These are phyloP conservation scores for Daldinia vernicosa DNA, from an alignment of 495 filamentous ascomycete genomes.

Conservation along the genomic window DNA sequence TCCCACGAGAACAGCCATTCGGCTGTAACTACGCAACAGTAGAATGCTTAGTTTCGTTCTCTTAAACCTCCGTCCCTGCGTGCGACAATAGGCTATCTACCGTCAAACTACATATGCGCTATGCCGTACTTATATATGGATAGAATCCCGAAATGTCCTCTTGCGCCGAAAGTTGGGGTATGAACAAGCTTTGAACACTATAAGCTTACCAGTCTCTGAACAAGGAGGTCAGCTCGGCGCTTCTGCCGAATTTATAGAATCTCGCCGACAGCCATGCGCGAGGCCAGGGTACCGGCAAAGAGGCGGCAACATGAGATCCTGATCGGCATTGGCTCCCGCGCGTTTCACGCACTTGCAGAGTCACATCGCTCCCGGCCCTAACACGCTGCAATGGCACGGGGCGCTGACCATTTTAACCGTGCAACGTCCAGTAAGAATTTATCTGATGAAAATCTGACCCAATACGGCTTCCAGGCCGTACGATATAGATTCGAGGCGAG, in stretches of 20 bases:
- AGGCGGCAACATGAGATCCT: conserved; percentile 10
- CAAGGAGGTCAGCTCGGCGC: neutral
- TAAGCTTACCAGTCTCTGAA: neutral
- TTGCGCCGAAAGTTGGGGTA: neutral
- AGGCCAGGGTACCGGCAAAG: conserved; percentile 11
- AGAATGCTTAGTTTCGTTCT: no score
- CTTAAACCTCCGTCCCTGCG: no score
- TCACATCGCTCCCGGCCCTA: conserved; percentile 25
- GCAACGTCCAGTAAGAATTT: conserved; percentile 21
- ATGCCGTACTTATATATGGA: no score
- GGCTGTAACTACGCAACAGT: no score
- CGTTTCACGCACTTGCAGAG: conserved; percentile 4
- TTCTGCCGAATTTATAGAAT: neutral
- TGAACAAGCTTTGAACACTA: neutral
- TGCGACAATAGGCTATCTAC: no score
- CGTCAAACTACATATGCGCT: no score
- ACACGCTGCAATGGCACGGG: conserved; percentile 23
- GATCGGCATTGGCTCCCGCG: conserved; percentile 29
- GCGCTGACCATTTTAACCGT: conserved; percentile 13
- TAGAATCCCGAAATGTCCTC: neutral
- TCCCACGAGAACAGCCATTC: no score
- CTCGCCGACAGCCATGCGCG: neutral
- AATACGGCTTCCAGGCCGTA: conserved; percentile 9
- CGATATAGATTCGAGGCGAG: neutral
- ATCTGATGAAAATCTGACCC: conserved; percentile 3